These are phyloP conservation scores for Sphagnum contortum DNA, from an alignment of 225 moss, liverwort and hornwort species.

Conservation along the genomic window DNA sequence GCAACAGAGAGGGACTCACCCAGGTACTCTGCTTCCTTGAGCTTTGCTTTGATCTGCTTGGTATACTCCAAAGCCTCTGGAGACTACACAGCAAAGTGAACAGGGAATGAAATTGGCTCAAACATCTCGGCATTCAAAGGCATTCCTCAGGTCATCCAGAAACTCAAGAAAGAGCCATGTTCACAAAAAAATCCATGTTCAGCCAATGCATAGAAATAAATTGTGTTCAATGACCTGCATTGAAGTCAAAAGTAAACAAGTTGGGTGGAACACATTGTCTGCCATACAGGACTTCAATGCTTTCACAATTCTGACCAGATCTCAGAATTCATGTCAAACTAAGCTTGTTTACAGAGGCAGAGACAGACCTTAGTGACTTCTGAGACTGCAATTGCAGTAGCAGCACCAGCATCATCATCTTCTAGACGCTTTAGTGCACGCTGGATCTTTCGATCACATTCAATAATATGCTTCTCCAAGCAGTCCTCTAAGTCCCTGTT, in stretches of 20 bases:
- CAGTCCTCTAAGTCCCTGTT: conserved; percentile 93
- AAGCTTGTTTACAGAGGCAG: too few relatives aligned
- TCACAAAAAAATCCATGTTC: too few relatives aligned
- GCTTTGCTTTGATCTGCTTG: conserved; percentile 74
- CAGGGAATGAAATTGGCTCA: neutral
- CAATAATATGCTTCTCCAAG: conserved; percentile 90
- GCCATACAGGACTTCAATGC: too few relatives aligned
- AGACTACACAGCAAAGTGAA: conserved; percentile 32
- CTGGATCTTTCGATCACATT: conserved; percentile 94
- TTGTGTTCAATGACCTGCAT: neutral
- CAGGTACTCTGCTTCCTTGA: conserved; percentile 93
- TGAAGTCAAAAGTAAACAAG: too few relatives aligned
- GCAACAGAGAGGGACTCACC: conserved; percentile 32
- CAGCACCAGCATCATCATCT: conserved; percentile 98
- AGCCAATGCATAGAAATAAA: conserved; percentile 1
- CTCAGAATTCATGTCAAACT: too few relatives aligned
- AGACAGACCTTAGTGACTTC: conserved; percentile 87
- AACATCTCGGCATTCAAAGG: neutral
- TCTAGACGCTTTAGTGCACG: conserved; percentile 92
- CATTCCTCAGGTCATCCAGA: too few relatives aligned
- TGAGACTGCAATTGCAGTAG: conserved; percentile 94
- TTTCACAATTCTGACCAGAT: too few relatives aligned
- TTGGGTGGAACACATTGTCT: too few relatives aligned
- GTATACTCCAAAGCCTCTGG: conserved; percentile 74
- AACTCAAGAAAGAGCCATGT: too few relatives aligned